These are phyloP conservation scores for Corynespora cassiicola DNA, from an alignment of 2,329 filamentous ascomycete genomes.

Conservation along the genomic window DNA sequence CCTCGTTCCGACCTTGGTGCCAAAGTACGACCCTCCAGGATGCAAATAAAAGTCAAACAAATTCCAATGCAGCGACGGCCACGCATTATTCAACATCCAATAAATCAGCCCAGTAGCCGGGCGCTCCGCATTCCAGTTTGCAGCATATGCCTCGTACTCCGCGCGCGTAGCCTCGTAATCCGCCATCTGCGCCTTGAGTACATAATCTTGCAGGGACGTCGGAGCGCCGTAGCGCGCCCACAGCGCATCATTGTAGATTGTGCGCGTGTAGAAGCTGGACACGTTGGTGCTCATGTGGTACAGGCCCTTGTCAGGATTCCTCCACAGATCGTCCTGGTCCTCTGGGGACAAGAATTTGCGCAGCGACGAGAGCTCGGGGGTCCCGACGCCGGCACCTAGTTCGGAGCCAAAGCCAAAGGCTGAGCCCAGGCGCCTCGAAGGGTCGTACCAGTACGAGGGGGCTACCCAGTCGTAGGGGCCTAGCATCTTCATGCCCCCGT, in stretches of 20 bases:
- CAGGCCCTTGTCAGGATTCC: constrained; percentile 56
- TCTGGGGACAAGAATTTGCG: constrained; percentile 58
- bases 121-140: constrained; percentile 57
- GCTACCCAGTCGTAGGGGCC: constrained; percentile 72
- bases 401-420: constrained; percentile 71
- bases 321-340: constrained; percentile 66
- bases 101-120: constrained; percentile 68
- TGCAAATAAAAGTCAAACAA: constrained; percentile 69
- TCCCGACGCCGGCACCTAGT: constrained; percentile 67
- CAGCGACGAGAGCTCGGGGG: constrained; percentile 63
- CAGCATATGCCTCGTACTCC: constrained; percentile 64
- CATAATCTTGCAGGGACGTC: constrained; percentile 61
- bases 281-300: constrained; percentile 67
- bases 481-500: constrained; percentile 70
- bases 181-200: constrained; percentile 66
- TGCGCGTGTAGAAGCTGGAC: constrained; percentile 62
- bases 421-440: constrained; percentile 57
- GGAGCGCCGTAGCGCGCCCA: constrained; percentile 61
- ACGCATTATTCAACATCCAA: constrained; percentile 72
- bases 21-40: constrained; percentile 65
- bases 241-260: constrained; percentile 65
- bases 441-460: constrained; percentile 68
- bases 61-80: constrained; percentile 71
- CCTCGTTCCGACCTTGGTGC: constrained; percentile 59
- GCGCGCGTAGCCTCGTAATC: constrained; percentile 70